phyloP scores from a whole-genome alignment of 2,329 filamentous ascomycete species.

The Colletotrichum noveboracense region DNA sequence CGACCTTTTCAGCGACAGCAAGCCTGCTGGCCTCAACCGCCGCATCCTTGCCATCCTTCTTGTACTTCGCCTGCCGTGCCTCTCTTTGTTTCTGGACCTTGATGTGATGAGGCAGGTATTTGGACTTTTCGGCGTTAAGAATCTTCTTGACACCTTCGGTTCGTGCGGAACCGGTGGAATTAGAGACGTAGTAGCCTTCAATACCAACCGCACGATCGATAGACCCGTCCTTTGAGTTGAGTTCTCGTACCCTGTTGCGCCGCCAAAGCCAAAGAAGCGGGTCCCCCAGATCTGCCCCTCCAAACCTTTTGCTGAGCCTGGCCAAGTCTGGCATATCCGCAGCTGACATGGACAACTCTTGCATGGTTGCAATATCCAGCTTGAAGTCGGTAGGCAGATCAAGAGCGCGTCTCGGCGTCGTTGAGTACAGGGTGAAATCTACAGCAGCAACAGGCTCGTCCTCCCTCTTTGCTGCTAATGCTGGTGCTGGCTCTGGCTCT shows the following conservation, averaged over 20 bases:
- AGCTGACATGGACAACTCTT: slow-evolving; percentile 45
- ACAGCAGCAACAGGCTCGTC: slow-evolving; percentile 32
- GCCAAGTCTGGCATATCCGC: slow-evolving; percentile 54
- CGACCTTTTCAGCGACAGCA: slow-evolving; percentile 75
- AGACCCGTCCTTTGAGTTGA: slow-evolving; percentile 47
- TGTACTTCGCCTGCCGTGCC: slow-evolving; percentile 80
- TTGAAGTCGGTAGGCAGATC: slow-evolving; percentile 48
- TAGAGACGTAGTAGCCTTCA: slow-evolving; percentile 81
- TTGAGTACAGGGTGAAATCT: slow-evolving; percentile 55
- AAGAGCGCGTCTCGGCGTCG: slow-evolving; percentile 52
- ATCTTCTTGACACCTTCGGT: slow-evolving; percentile 97
- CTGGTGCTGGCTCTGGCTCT: slow-evolving; percentile 7
- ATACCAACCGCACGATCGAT: slow-evolving; percentile 47
- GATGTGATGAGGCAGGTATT: slow-evolving; percentile 96
- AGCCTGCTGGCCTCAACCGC: slow-evolving; percentile 76
- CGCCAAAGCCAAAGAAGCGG: slow-evolving; percentile 63
- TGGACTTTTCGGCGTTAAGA: slow-evolving; percentile 95
- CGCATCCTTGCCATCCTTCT: slow-evolving; percentile 71
- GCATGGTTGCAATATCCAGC: slow-evolving; percentile 51
- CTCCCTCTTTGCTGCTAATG: slow-evolving; percentile 33
- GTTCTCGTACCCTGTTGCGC: slow-evolving; percentile 58
- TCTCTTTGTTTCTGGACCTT: slow-evolving; percentile 92
- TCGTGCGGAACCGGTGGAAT: slow-evolving; percentile 82
- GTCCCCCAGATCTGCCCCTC: slow-evolving; percentile 48
- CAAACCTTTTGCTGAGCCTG: slow-evolving; percentile 55